A percentile compares a stretch with the other conserved stretches of the same genome.
phyloP scores from a whole-genome alignment of 805 yeast genomes.

The Kregervanrija delftensis region DNA sequence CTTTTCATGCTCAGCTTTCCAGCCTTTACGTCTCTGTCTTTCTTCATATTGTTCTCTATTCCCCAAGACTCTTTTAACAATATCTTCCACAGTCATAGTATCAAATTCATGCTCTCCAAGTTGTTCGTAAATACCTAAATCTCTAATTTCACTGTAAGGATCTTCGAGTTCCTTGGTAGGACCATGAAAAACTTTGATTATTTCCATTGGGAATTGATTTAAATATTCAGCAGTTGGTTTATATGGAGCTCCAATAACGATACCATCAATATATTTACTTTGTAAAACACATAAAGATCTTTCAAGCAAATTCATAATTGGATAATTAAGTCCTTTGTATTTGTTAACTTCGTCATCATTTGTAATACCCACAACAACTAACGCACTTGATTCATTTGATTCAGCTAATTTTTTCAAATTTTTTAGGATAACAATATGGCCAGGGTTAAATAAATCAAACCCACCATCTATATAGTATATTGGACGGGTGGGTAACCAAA shows the following conservation, averaged over 20 bases:
- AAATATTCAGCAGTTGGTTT: conserved; percentile 37
- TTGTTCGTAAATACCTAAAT: conserved; percentile 31
- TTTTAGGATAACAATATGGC: conserved; percentile 73
- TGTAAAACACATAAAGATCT: conserved; percentile 83
- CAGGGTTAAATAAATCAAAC: conserved; percentile 90
- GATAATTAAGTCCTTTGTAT: conserved; percentile 57
- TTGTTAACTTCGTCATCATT: conserved; percentile 50
- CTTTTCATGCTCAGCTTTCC: conserved; percentile 55
- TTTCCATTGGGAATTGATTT: conserved; percentile 28
- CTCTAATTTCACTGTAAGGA: conserved; percentile 23
- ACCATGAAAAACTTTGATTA: conserved; percentile 46
- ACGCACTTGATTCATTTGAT: conserved; percentile 32
- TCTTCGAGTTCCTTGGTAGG: conserved; percentile 37
- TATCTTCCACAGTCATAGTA: conserved; percentile 60
- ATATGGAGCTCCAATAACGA: conserved; percentile 66
- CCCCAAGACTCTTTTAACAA: conserved; percentile 66
- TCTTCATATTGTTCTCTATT: conserved; percentile 71
- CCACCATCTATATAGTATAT: conserved; percentile 68
- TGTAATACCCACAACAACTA: conserved; percentile 62
- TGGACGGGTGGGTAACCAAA: conserved; percentile 9
- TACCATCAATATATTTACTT: conserved; percentile 76
- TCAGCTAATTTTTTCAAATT: conserved; percentile 31
- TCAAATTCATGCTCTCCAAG: conserved; percentile 52
- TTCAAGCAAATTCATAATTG: conserved; percentile 84
- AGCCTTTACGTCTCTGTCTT: conserved; percentile 82